Percentiles rank a stretch among this genome's conserved stretches.
Conservation (phyloP, 345 rosid genomes). For the Sonneratia alba region DNA sequence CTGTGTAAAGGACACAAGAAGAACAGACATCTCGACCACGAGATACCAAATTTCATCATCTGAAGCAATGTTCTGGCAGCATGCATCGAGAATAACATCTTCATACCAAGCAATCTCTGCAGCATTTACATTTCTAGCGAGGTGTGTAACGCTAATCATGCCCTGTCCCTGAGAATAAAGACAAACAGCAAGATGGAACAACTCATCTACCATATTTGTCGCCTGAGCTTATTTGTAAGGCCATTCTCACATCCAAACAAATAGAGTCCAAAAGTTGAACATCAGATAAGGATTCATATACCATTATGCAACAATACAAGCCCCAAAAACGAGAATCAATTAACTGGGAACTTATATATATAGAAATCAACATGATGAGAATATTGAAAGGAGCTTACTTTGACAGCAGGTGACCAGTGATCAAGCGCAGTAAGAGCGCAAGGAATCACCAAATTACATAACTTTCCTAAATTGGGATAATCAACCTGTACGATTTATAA, state of each 20-base stretch:
- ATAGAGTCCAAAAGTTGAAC: not conserved
- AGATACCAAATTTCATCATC: slow-evolving; percentile 69
- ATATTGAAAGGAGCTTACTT: slow-evolving; percentile 36
- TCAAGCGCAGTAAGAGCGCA: slow-evolving; percentile 84
- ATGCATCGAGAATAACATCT: slow-evolving; percentile 80
- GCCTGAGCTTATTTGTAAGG: not conserved
- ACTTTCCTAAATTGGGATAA: slow-evolving; percentile 41
- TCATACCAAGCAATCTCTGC: slow-evolving; percentile 45
- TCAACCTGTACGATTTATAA: slow-evolving; percentile 35
- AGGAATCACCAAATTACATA: slow-evolving; percentile 69
- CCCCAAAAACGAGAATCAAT: not conserved
- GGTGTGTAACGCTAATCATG: slow-evolving; percentile 56
- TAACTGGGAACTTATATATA: not conserved
- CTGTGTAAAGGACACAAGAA: slow-evolving; percentile 45
- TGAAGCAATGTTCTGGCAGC: slow-evolving; percentile 78
- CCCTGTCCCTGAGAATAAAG: slow-evolving; percentile 69
- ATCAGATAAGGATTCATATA: not conserved
- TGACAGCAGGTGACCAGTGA: slow-evolving; percentile 87
- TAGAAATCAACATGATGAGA: not conserved
- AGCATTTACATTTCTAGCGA: slow-evolving; percentile 51
- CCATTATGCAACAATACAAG: not conserved
- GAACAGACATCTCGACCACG: slow-evolving; percentile 74
- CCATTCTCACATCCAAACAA: not conserved
- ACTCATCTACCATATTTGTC: not conserved
- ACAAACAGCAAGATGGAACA: slow-evolving; percentile 6